Evolutionary conservation across 2,329 filamentous ascomycete species (phyloP), one percentile per base, ranked within the genome.

Genomic region (Penicillium digitatum): DNA sequence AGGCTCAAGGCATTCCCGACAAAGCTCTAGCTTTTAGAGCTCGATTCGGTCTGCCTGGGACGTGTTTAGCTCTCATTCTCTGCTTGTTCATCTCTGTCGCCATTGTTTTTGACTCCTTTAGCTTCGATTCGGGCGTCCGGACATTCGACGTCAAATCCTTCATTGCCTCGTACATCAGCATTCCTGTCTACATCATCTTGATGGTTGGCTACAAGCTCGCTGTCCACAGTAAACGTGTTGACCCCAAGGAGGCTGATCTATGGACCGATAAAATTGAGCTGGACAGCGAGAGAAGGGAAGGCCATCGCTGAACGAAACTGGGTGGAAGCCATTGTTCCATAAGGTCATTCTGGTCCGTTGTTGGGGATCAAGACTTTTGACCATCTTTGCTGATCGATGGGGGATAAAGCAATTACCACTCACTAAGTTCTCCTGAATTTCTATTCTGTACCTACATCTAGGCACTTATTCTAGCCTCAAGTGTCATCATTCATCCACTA

Each of bases 81-180:
- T 90, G 87, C 74, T 78, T 81, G 64, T 71, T 93, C 22, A 87
- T 94, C 57, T 83, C 87, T 1, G 68, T 93, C 55, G 92, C 89
- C 68, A 93, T 93, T 81, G 90, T 90, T 76, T 91, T 86, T 72
- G 79, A 82, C 52, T 83, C 87, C 46, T 91, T 93, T 69, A 75
- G 54, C 9, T 83, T 27, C 66, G 64, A 60, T 63, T 59, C 32
- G n/a, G 70, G 69, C 59, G 73, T 64, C 73, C 78, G 56, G 75
- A 77, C 51, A 74, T 87, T 88, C 56, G 81, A 87, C 68, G 86
- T 87, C 76, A 83, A 85, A 74, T 85, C 82, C 60, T 90, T 91
- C 72, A 81, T 91, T 69, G 89, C 86, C 0, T 87, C 86, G 32
- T 90, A 90, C 71, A 74, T 87, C 12, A 88, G 87, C 45, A 88